Evolutionary conservation across 176 grass and related monocot species (phyloP), one percentile per base, ranked within the genome.

Genomic region (Sorghum bicolor): DNA sequence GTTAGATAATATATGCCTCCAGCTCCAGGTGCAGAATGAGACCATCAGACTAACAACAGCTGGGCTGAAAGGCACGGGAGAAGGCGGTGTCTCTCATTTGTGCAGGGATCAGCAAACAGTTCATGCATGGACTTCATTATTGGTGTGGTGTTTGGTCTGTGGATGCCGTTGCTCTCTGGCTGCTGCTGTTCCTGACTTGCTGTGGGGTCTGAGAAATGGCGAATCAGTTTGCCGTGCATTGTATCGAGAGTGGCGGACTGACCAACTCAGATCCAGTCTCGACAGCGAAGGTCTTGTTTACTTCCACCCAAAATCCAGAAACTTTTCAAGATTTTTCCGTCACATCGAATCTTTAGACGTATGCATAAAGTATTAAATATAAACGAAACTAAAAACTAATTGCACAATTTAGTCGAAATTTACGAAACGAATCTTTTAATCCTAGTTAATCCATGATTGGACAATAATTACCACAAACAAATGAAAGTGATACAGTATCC

Each of bases 11-110:
- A 36, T 1, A 6, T 67, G 25, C 28, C 7, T 74, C 36, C 34
- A 37, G 8, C 36, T 61, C 53, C 25, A 62, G 11, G 10, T 57
- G 53, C n/a, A n/a, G 53, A 48, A 22, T 22, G 50, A 55, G 50
- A 47, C 16, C 14, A n/a, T 61, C 55, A 60, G 55, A 8, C 6
- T 14, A 28, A 36, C 17, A 28, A 36, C 75, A 84, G 81, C 81
- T 80, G 58, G 60, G 66, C 28, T 3, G 81, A 88, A 79, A 88
- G 75, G 25, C 50, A 88, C 44, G 4, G 55, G 26, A 41, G 74
- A 72, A 57, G 24, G 16, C 34, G 2, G 24, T 66, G 58, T n/a
- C 13, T n/a, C 5, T 74, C 32, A 36, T 8, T 24, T 48, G 66
- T 5, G 37, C 37, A 33, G 13, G 12, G 33, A 71, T 7, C 24